These are phyloP conservation scores for Russula dissimulans DNA, from an alignment of 768 basidiomycete species.

Conservation along the genomic window DNA sequence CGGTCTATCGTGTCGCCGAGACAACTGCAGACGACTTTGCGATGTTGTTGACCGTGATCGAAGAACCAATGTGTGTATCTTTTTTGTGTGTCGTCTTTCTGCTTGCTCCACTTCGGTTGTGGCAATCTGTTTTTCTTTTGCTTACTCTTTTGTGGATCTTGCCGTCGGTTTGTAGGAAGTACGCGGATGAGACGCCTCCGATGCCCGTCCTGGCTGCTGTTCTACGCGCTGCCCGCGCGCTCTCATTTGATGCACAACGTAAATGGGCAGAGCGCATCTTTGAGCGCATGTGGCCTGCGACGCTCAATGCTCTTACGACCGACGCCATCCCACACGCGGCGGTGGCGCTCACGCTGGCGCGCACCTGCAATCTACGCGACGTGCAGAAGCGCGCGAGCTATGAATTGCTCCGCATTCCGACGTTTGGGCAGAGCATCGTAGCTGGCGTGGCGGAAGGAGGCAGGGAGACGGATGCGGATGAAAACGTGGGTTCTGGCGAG, in stretches of 20 bases:
- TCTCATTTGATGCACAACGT: conserved; percentile 27
- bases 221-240: conserved; percentile 30
- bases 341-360: conserved; percentile 28
- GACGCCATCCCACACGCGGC: conserved; percentile 22
- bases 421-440: conserved; percentile 23
- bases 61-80: conserved; percentile 27
- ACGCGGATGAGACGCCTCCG: conserved; percentile 23
- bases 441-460: conserved; percentile 1
- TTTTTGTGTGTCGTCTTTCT: too few relatives aligned
- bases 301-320: conserved; percentile 20
- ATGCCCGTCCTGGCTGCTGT: conserved; percentile 27
- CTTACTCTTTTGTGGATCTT: background rate
- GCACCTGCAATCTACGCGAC: conserved; percentile 21
- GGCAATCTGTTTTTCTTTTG: background rate
- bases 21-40: conserved; percentile 28
- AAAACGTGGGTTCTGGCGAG: background rate
- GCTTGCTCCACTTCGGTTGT: background rate
- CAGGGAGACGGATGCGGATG: background rate
- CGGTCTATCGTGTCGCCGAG: conserved; percentile 22
- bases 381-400: conserved; percentile 34
- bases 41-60: conserved; percentile 26
- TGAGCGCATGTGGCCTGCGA: conserved; percentile 26
- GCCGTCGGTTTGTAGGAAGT: conserved; percentile 17
- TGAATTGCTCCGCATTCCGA: conserved; percentile 29
- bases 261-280: conserved; percentile 26